phyloP scores from a whole-genome alignment of 768 basidiomycete genomes.

The Boletus fagicola region DNA sequence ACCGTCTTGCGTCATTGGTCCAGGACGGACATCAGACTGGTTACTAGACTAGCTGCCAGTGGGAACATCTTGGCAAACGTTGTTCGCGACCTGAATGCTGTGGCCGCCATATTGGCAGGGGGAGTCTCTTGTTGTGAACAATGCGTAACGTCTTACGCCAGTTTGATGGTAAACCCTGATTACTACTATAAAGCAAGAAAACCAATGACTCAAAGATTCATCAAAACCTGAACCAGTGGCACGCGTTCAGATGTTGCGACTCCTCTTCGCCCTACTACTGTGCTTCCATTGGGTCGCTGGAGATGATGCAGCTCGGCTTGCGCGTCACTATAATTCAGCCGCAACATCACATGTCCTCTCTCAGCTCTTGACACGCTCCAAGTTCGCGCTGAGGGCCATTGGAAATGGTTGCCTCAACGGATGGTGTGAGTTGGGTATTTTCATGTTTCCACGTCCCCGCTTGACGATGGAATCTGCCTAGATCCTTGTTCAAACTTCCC shows the following conservation, averaged over 20 bases:
- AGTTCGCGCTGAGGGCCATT: constrained; percentile 7
- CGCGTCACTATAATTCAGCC: constrained; percentile 6
- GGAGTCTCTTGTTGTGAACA: no score
- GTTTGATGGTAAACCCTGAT: neutral
- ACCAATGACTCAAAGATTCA: neutral
- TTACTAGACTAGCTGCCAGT: no score
- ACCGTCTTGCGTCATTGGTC: no score
- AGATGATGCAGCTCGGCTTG: neutral
- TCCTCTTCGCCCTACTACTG: constrained; percentile 13
- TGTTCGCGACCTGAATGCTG: neutral
- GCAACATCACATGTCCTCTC: neutral
- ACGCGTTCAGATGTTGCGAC: constrained; percentile 7
- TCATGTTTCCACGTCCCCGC: neutral
- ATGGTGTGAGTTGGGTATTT: constrained; percentile 10
- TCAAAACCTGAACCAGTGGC: no score
- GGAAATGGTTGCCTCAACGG: constrained; percentile 12
- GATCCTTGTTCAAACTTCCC: constrained; percentile 23
- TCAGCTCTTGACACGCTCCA: constrained; percentile 13
- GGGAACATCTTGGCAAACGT: neutral
- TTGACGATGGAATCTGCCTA: neutral
- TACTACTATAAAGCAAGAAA: constrained; percentile 2
- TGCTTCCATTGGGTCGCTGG: constrained; percentile 10
- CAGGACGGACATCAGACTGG: no score
- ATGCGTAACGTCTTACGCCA: neutral
- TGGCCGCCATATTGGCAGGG: neutral